phyloP scores from a whole-genome alignment of 2,329 filamentous ascomycete genomes.

The Conoideocrella luteorostrata region DNA sequence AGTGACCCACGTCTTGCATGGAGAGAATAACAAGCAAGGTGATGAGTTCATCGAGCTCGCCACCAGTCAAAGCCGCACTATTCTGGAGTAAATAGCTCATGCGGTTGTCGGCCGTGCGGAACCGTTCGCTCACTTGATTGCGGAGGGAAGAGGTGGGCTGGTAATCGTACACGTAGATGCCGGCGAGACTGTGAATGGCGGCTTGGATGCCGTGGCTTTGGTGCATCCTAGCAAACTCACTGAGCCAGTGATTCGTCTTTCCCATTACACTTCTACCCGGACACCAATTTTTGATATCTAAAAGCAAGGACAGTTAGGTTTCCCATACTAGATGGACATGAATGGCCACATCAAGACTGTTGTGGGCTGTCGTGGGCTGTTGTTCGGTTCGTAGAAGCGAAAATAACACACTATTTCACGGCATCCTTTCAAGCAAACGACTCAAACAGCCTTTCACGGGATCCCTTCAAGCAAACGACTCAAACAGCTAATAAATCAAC shows the following conservation, averaged over 20 bases:
- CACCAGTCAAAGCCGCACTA: constrained; percentile 13
- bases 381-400: too few relatives aligned
- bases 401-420: too few relatives aligned
- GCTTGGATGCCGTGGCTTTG: constrained; percentile 24
- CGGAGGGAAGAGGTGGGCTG: constrained; percentile 23
- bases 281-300: constrained; percentile 33
- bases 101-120: constrained; percentile 21
- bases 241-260: constrained; percentile 33
- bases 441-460: too few relatives aligned
- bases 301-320: too few relatives aligned
- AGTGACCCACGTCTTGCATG: constrained; percentile 29
- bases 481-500: constrained; percentile 10
- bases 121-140: constrained; percentile 25
- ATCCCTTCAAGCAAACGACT: neutral
- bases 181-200: constrained; percentile 32
- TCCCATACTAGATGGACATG: too few relatives aligned
- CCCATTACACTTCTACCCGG: constrained; percentile 30
- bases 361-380: too few relatives aligned
- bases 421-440: too few relatives aligned
- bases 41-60: constrained; percentile 24
- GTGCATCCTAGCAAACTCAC: constrained; percentile 31
- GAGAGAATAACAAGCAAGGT: constrained; percentile 29
- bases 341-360: too few relatives aligned
- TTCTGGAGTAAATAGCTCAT: constrained; percentile 21
- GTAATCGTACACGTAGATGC: constrained; percentile 34